Evolutionary conservation across 2,329 filamentous ascomycete species (phyloP).

Genomic region (Graphiopsis chlorocephala): DNA sequence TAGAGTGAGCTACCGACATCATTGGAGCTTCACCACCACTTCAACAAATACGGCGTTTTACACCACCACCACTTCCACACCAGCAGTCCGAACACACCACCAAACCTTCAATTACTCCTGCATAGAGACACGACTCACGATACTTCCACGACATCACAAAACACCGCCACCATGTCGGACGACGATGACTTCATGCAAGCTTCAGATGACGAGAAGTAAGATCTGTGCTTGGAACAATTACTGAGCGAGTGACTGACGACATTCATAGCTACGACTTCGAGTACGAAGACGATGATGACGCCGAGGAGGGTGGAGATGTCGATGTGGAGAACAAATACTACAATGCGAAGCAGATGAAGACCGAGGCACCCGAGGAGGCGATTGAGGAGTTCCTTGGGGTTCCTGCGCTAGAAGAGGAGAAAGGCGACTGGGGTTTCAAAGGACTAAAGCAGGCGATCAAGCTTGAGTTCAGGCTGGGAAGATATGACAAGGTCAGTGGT

Average conservation of each 20-base stretch:
- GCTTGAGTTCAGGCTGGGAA: constrained; percentile 87
- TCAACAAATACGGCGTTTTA: neutral
- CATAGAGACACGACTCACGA: neutral
- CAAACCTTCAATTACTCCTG: neutral
- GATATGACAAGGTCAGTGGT: constrained; percentile 69
- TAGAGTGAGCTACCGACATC: neutral
- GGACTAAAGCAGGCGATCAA: constrained; percentile 98
- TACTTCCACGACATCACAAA: neutral
- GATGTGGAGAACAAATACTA: constrained; percentile 99
- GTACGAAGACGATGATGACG: constrained; percentile 91
- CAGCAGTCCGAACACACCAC: neutral
- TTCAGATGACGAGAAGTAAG: constrained; percentile 79
- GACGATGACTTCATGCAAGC: constrained; percentile 94
- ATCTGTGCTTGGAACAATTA: constrained; percentile 22
- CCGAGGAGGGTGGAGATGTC: constrained; percentile 82
- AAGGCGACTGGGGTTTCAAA: constrained; percentile 99
- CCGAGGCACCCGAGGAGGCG: constrained; percentile 79
- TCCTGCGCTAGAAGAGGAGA: constrained; percentile 78
- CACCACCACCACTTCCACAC: neutral
- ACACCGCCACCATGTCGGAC: constrained; percentile 64
- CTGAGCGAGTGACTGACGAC: neutral
- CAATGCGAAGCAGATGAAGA: constrained; percentile 96
- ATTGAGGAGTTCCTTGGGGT: constrained; percentile 91
- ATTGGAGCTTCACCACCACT: constrained; percentile 6
- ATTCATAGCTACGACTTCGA: constrained; percentile 83